These are phyloP conservation scores for Pseudogymnoascus sp. DNA, from an alignment of 2,329 filamentous ascomycete genomes.

Conservation along the genomic window DNA sequence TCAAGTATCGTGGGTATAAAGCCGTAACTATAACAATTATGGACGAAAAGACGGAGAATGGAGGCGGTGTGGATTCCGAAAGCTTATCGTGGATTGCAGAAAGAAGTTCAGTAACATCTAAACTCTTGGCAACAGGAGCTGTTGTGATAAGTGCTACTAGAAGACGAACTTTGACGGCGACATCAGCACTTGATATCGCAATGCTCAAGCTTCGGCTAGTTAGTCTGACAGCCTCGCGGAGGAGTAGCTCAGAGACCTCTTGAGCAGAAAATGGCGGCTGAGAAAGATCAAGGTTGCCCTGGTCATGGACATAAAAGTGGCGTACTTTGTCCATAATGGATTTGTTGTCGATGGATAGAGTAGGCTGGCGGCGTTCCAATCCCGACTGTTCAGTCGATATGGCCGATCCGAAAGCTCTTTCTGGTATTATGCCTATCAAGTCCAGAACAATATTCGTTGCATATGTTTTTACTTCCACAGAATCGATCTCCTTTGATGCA, in stretches of 20 bases:
- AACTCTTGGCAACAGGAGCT: slow-evolving; percentile 35
- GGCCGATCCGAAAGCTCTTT: slow-evolving; percentile 47
- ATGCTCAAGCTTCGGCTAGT: slow-evolving; percentile 39
- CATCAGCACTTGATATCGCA: slow-evolving; percentile 35
- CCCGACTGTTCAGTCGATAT: slow-evolving; percentile 22
- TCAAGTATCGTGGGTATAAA: slow-evolving; percentile 47
- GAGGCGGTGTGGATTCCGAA: slow-evolving; percentile 25
- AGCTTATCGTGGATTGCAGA: slow-evolving; percentile 44
- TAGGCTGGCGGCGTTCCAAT: slow-evolving; percentile 20
- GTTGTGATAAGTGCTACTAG: slow-evolving; percentile 51
- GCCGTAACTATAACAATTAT: slow-evolving; percentile 50
- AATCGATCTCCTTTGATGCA: slow-evolving; percentile 27
- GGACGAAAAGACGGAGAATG: slow-evolving; percentile 50
- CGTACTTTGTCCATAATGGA: slow-evolving; percentile 53
- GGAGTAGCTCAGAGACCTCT: slow-evolving; percentile 52
- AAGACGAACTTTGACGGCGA: slow-evolving; percentile 51
- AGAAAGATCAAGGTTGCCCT: slow-evolving; percentile 58
- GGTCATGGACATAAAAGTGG: slow-evolving; percentile 60
- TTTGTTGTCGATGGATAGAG: slow-evolving; percentile 31
- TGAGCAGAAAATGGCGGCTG: slow-evolving; percentile 49
- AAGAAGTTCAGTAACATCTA: slow-evolving; percentile 42
- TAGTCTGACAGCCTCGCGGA: slow-evolving; percentile 50
- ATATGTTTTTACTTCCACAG: slow-evolving; percentile 20
- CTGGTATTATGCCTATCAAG: slow-evolving; percentile 56
- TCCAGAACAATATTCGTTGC: slow-evolving; percentile 44